Evolutionary conservation across 2,329 filamentous ascomycete species (phyloP), one percentile per base, ranked within the genome.

Genomic region (Byssochlamys sp.): DNA sequence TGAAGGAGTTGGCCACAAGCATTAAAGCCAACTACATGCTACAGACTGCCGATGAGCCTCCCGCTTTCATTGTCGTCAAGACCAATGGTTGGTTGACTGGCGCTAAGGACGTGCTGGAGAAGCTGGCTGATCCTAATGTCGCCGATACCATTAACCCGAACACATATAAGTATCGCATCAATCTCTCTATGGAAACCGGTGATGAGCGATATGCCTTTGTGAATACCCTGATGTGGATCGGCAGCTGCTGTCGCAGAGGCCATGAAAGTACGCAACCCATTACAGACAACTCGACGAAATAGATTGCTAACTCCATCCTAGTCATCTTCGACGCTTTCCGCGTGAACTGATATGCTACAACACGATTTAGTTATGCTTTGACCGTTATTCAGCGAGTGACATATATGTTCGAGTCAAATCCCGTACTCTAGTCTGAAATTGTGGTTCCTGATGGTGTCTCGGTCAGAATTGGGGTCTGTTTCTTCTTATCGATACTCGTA

Each of bases 161-260:
- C 60, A 76, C 75, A 27, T 79, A 80, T 65, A 78, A 77, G 60
- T 79, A 78, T 59, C 75, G 77, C 55, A 66, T 78, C 52, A 75
- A 75, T 59, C 66, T 80, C 28, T 70, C 73, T 27, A 76, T 80
- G 70, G 77, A 80, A 62, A 79, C 76, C 19, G 77, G 77, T 12
- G 77, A 80, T 60, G 75, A 78, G 55, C 72, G 77, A 25, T 80
- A 79, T 58, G 71, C 73, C 9, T 78, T 79, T 63, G 62, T 79
- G 56, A 80, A 79, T 61, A 78, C 75, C 9, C 68, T 77, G 28
- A 77, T 79, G 73, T 80, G 77, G 77, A 70, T 79, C 56, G 77
- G 75, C 55, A 79, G 76, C 61, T 77, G 77, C 25, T 78, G 77
- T 63, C 71, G 77, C 57, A 69, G 77, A 55, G 72, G 71, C 45